Percentiles rank a stretch among this genome's conserved stretches.
Conservation (phyloP, 129 eudicot genomes). For the Pseudognaphalium luteoalbum region DNA sequence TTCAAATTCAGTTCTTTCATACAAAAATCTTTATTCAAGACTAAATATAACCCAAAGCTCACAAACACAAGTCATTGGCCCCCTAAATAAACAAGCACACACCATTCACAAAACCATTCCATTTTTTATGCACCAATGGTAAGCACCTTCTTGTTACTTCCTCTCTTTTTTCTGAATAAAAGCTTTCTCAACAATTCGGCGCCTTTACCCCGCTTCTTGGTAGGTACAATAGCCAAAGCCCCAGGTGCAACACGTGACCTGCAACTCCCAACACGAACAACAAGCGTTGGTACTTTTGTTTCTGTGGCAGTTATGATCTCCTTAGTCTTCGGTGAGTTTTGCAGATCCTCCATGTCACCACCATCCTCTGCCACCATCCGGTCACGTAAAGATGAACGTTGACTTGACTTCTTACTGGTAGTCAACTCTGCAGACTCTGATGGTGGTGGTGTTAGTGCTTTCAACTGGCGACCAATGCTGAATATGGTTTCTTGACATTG, state of each 20-base stretch:
- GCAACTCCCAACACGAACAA: slow-evolving; percentile 34
- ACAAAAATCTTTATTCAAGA: slow-evolving; percentile 22
- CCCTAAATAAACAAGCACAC: slow-evolving; percentile 15
- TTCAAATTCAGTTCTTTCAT: background rate
- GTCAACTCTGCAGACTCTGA: slow-evolving; percentile 32
- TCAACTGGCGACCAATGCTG: slow-evolving; percentile 75
- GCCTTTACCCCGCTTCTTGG: slow-evolving; percentile 56
- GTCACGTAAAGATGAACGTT: slow-evolving; percentile 68
- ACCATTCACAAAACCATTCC: slow-evolving; percentile 24
- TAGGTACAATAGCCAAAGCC: slow-evolving; percentile 60
- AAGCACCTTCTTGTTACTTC: slow-evolving; percentile 52
- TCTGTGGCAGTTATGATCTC: slow-evolving; percentile 45
- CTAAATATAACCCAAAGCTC: slow-evolving; percentile 24
- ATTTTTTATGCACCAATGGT: slow-evolving; percentile 31
- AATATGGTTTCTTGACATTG: slow-evolving; percentile 79
- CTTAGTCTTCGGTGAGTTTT: slow-evolving; percentile 46
- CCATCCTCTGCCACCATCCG: slow-evolving; percentile 61
- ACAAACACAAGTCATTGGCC: slow-evolving; percentile 17
- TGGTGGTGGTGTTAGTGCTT: slow-evolving; percentile 50
- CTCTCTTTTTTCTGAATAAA: slow-evolving; percentile 62
- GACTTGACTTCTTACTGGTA: slow-evolving; percentile 29
- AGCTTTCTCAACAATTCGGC: slow-evolving; percentile 64
- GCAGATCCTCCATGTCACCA: slow-evolving; percentile 29
- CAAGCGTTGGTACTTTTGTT: slow-evolving; percentile 21
- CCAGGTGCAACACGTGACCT: slow-evolving; percentile 39